These are phyloP conservation scores for Pseudevernia furfuracea DNA, from an alignment of 495 filamentous ascomycete genomes.

Conservation along the genomic window DNA sequence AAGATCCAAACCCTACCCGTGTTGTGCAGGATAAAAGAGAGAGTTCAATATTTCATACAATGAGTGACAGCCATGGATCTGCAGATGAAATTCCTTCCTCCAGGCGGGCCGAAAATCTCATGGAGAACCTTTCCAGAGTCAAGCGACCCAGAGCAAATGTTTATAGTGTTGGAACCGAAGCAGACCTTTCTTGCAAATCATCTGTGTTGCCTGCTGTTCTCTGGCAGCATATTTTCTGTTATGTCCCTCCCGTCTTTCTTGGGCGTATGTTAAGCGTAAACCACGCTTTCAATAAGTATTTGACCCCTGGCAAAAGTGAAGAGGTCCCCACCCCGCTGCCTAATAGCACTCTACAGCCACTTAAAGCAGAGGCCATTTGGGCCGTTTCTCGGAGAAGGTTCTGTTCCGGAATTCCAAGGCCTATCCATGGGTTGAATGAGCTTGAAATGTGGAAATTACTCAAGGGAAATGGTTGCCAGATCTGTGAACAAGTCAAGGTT, in stretches of 20 bases:
- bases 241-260: slow-evolving; percentile 31
- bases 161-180: slow-evolving; percentile 1
- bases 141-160: slow-evolving; percentile 16
- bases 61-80: background rate
- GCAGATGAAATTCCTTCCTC: slow-evolving; percentile 4
- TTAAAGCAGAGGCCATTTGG: slow-evolving; percentile 42
- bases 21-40: background rate
- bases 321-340: slow-evolving; percentile 21
- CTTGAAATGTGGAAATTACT: slow-evolving; percentile 44
- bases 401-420: slow-evolving; percentile 39
- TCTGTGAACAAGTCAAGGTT: slow-evolving; percentile 33
- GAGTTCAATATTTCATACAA: background rate
- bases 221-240: slow-evolving; percentile 34
- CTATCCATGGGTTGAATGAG: slow-evolving; percentile 37
- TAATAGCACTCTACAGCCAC: slow-evolving; percentile 27
- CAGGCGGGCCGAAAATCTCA: background rate
- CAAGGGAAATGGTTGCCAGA: slow-evolving; percentile 37
- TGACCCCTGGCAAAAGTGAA: slow-evolving; percentile 29
- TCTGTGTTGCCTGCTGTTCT: slow-evolving; percentile 30
- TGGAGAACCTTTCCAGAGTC: slow-evolving; percentile 4
- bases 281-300: slow-evolving; percentile 30
- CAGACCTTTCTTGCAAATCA: slow-evolving; percentile 6
- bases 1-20: slow-evolving; percentile 2
- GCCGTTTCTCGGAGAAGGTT: slow-evolving; percentile 35
- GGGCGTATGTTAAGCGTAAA: slow-evolving; percentile 30